phyloP scores from a whole-genome alignment of 2,329 filamentous ascomycete species.

The Pestalotiopsis sp. region DNA sequence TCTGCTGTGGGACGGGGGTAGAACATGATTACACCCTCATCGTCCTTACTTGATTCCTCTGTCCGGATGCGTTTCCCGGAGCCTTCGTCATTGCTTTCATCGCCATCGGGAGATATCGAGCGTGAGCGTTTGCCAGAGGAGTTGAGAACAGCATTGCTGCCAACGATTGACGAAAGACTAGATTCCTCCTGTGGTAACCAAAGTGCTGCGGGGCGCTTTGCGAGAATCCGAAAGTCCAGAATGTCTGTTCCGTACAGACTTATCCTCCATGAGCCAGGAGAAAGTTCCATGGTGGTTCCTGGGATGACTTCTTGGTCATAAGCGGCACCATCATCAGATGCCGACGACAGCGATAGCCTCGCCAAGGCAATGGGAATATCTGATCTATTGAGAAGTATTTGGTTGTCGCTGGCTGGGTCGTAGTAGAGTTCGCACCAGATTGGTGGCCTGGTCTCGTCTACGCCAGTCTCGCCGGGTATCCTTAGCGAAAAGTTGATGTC shows the following conservation, averaged over 20 bases:
- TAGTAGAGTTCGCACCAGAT: slow-evolving; percentile 65
- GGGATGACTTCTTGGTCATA: slow-evolving; percentile 48
- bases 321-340: slow-evolving; percentile 40
- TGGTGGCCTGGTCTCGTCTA: slow-evolving; percentile 46
- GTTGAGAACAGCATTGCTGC: slow-evolving; percentile 39
- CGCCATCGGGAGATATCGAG: slow-evolving; percentile 47
- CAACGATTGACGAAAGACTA: slow-evolving; percentile 26
- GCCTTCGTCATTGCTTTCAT: slow-evolving; percentile 32
- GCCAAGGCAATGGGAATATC: slow-evolving; percentile 55
- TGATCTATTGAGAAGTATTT: slow-evolving; percentile 59
- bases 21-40: slow-evolving; percentile 60
- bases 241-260: slow-evolving; percentile 50
- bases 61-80: slow-evolving; percentile 46
- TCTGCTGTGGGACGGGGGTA: slow-evolving; percentile 48
- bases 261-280: slow-evolving; percentile 61
- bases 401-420: slow-evolving; percentile 59
- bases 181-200: slow-evolving; percentile 33
- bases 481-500: slow-evolving; percentile 64
- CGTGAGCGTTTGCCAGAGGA: slow-evolving; percentile 56
- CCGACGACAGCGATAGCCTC: slow-evolving; percentile 47
- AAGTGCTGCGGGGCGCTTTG: slow-evolving; percentile 52
- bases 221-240: slow-evolving; percentile 60
- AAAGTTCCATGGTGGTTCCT: slow-evolving; percentile 46
- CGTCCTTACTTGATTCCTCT: slow-evolving; percentile 27
- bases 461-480: slow-evolving; percentile 51